phyloP scores from a whole-genome alignment of 306 rosid genomes.

The Alnus glutinosa region DNA sequence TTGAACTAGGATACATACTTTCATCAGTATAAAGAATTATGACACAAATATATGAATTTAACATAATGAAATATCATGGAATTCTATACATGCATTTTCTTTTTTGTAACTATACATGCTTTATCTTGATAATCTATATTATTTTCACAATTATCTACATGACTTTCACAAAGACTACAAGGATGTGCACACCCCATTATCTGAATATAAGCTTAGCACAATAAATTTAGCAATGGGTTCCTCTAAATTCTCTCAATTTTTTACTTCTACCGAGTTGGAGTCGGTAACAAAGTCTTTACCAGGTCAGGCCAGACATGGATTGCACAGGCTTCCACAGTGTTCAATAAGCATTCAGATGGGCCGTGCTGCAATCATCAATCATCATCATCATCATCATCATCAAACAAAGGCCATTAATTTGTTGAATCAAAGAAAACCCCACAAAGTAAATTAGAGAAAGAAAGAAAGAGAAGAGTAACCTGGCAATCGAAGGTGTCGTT shows the following conservation, averaged over 20 bases:
- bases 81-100: too few relatives aligned
- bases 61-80: not conserved
- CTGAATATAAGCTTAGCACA: not conserved
- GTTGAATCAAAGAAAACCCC: not conserved
- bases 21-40: not conserved
- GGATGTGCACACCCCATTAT: not conserved
- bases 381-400: not conserved
- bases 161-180: not conserved
- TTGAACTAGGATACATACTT: not conserved
- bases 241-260: not conserved
- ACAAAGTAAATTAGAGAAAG: not conserved
- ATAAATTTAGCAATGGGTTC: not conserved
- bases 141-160: not conserved
- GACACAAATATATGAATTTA: not conserved
- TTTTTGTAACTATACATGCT: too few relatives aligned
- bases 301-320: conserved; percentile 69
- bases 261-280: not conserved
- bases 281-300: conserved; percentile 40
- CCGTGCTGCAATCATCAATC: conserved; percentile 70
- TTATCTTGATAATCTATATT: not conserved
- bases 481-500: conserved; percentile 70
- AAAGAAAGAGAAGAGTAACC: conserved; percentile 32
- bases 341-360: conserved; percentile 68
- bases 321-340: conserved; percentile 89
- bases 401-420: not conserved